phyloP scores from a whole-genome alignment of 441 rosid species.

The Pelargonium cotyledonis region DNA sequence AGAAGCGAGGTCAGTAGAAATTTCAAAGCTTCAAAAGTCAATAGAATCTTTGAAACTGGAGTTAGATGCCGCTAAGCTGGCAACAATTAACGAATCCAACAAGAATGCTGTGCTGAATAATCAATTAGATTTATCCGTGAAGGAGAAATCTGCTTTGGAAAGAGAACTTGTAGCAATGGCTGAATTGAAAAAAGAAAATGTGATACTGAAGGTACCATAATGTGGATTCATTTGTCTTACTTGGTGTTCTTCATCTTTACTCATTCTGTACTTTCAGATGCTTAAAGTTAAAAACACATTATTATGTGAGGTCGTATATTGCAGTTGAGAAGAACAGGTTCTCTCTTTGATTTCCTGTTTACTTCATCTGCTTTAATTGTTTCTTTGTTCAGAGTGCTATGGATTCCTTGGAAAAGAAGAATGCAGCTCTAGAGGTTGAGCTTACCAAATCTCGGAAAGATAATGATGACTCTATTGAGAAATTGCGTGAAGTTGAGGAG shows the following conservation, averaged over 20 bases:
- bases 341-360: slow-evolving; percentile 7
- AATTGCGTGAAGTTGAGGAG: slow-evolving; percentile 61
- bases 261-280: too few relatives aligned
- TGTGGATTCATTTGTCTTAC: slow-evolving; percentile 4
- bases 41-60: slow-evolving; percentile 79
- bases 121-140: slow-evolving; percentile 66
- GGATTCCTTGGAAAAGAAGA: slow-evolving; percentile 61
- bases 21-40: slow-evolving; percentile 64
- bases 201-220: slow-evolving; percentile 51
- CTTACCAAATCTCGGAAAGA: slow-evolving; percentile 54
- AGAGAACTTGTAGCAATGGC: slow-evolving; percentile 57
- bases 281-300: too few relatives aligned
- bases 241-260: slow-evolving; percentile 4
- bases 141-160: slow-evolving; percentile 70
- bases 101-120: slow-evolving; percentile 80
- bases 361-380: not conserved
- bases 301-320: too few relatives aligned
- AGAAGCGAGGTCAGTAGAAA: slow-evolving; percentile 67
- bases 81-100: slow-evolving; percentile 82
- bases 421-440: slow-evolving; percentile 59
- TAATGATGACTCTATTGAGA: slow-evolving; percentile 40
- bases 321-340: not conserved
- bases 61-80: slow-evolving; percentile 86
- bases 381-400: slow-evolving; percentile 48
- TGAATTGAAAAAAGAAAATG: slow-evolving; percentile 68